These are phyloP conservation scores for Diaporthe sp. DNA, from an alignment of 2,329 filamentous ascomycete genomes.

Conservation along the genomic window DNA sequence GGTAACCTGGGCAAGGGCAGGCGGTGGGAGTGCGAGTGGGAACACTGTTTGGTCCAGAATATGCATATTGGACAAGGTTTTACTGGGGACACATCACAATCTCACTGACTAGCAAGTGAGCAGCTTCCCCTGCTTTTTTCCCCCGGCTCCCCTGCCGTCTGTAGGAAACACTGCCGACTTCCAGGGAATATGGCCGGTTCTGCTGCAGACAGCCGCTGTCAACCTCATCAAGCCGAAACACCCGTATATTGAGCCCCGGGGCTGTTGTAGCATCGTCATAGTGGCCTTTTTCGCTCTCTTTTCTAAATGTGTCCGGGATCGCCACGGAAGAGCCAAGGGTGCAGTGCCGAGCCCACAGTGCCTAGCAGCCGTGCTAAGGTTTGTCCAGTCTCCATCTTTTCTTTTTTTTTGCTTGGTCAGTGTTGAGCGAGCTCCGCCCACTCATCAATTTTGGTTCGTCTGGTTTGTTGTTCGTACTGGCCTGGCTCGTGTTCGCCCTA, in stretches of 20 bases:
- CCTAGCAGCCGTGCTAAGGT: not conserved
- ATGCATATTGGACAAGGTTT: conserved; percentile 29
- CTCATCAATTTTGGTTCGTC: conserved; percentile 16
- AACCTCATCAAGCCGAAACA: conserved; percentile 18
- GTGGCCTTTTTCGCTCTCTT: not conserved
- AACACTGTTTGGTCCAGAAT: conserved; percentile 7
- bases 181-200: conserved; percentile 10
- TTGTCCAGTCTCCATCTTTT: conserved; percentile 14
- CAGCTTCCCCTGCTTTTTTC: not conserved
- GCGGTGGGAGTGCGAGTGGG: conserved; percentile 12
- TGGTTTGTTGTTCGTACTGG: not conserved
- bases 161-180: conserved; percentile 4
- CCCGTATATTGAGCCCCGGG: not conserved
- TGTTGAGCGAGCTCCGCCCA: conserved; percentile 23
- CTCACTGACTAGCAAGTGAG: not conserved
- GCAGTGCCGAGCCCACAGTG: conserved; percentile 5
- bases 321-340: not conserved
- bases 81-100: conserved; percentile 22
- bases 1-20: too few relatives aligned
- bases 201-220: not conserved
- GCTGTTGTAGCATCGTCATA: conserved; percentile 3
- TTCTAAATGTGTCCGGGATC: not conserved
- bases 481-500: conserved; percentile 12
- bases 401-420: not conserved
- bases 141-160: not conserved